Conservation (phyloP, 495 filamentous ascomycete genomes). For the Podospora bellae-mahoneyi region DNA sequence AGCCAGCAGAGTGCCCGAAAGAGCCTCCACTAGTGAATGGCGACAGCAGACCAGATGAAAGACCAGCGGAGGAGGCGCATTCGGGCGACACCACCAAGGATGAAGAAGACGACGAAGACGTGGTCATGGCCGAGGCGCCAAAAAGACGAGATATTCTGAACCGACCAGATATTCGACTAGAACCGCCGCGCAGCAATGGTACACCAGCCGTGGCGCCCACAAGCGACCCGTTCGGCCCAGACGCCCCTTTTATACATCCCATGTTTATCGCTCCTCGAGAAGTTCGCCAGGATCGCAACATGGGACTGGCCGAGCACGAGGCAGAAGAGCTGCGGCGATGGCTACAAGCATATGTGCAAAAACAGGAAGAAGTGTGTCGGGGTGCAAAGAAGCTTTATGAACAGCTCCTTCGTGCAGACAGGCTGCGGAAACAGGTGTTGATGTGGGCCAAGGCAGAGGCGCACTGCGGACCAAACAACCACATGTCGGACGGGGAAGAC, state of each 20-base stretch:
- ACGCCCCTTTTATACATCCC: conserved; percentile 66
- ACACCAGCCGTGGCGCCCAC: background rate
- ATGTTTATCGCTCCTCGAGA: conserved; percentile 74
- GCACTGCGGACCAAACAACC: conserved; percentile 66
- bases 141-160: conserved; percentile 1
- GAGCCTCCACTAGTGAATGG: conserved; percentile 17
- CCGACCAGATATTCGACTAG: conserved; percentile 6
- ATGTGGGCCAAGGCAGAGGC: conserved; percentile 86
- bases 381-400: conserved; percentile 72
- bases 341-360: conserved; percentile 83
- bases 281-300: conserved; percentile 69
- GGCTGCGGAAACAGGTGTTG: conserved; percentile 72
- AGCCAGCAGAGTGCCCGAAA: background rate
- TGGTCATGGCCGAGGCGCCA: conserved; percentile 46
- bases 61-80: background rate
- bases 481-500: conserved; percentile 88
- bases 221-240: conserved; percentile 30
- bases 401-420: conserved; percentile 70
- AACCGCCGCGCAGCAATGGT: conserved; percentile 2
- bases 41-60: background rate
- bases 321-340: conserved; percentile 85
- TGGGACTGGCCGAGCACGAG: conserved; percentile 74
- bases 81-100: background rate
- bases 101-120: conserved; percentile 30
- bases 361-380: conserved; percentile 91